Evolutionary conservation across 352 stramenopile genomes (phyloP), one percentile per base, ranked within the genome.

Genomic region (Phytophthora citrophthora): DNA sequence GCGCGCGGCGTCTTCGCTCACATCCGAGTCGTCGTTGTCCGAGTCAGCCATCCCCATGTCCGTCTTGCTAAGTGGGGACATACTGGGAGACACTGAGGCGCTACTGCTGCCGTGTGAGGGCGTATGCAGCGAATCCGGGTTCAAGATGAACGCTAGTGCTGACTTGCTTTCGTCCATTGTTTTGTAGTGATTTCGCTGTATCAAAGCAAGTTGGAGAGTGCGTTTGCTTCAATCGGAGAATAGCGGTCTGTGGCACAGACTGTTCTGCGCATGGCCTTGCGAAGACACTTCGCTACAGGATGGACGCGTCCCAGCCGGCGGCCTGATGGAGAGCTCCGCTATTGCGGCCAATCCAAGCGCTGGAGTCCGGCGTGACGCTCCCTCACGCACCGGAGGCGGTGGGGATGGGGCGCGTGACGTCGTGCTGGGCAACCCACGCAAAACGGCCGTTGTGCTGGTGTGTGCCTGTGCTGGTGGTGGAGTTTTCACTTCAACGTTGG

Each of bases 91-190:
- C 40, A 64, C 32, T 23, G 60, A 72, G 20, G 58, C 32, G 55
- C 57, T 70, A 51, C 57, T 59, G 43, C 41, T 61, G 31, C 41
- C 56, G 47, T 48, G 56, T 11, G 36, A 57, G 4, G 38, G 41
- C 13, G 54, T 61, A 45, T 60, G 63, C 48, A 63, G 61, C 34
- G 68, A 64, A 13, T 74, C 77, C 29, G 83, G 83, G 70, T 90
- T 91, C 36, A 91, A 70, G 57, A 91, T 91, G 77, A 89, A 91
- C 31, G 83, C 81, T 23, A 91, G 58, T 48, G 79, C 76, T 26
- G 73, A 65, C 58, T 91, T 91, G 70, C 75, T 75, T 46, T 72
- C 66, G 50, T 90, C 72, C 57, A 68, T 72, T 18, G 23, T 46
- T 38, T 29, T 34, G 29, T 34, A 34, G 29, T 13, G 29, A 0